These are phyloP conservation scores for Xerocomus potaroensis DNA, from an alignment of 768 basidiomycete species.

Conservation along the genomic window DNA sequence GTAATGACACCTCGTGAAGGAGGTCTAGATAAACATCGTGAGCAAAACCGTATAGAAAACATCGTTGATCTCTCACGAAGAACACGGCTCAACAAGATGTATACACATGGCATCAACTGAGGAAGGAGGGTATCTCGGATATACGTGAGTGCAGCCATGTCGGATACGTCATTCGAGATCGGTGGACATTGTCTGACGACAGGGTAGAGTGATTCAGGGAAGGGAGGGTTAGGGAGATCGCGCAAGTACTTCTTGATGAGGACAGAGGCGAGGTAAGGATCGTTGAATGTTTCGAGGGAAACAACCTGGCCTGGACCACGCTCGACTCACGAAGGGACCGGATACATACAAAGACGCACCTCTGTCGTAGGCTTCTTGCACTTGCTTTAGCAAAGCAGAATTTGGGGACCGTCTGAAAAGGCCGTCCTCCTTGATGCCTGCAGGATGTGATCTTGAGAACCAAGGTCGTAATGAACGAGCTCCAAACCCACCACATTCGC, in stretches of 20 bases:
- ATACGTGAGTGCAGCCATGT: conserved; percentile 58
- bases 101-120: conserved; percentile 62
- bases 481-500: conserved; percentile 44
- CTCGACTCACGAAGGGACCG: conserved; percentile 4
- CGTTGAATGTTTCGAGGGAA: conserved; percentile 68
- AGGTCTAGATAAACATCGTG: conserved; percentile 46
- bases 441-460: not conserved
- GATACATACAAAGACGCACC: conserved; percentile 36
- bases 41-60: conserved; percentile 5
- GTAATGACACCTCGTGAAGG: conserved; percentile 73
- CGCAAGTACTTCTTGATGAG: conserved; percentile 82
- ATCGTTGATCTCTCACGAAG: conserved; percentile 46
- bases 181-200: conserved; percentile 64
- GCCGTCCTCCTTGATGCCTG: conserved; percentile 67
- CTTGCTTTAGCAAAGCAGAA: conserved; percentile 64
- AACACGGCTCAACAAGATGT: conserved; percentile 68
- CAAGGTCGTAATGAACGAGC: not conserved
- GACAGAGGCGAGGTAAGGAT: conserved; percentile 80
- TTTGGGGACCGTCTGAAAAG: conserved; percentile 80
- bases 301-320: conserved; percentile 62
- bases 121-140: conserved; percentile 67
- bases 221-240: conserved; percentile 75
- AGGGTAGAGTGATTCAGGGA: conserved; percentile 66
- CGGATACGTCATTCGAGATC: conserved; percentile 46
- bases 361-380: conserved; percentile 81